Base-by-base conservation (phyloP, 768 basidiomycete genomes). In the Pleurotus citrinopileatus region DNA sequence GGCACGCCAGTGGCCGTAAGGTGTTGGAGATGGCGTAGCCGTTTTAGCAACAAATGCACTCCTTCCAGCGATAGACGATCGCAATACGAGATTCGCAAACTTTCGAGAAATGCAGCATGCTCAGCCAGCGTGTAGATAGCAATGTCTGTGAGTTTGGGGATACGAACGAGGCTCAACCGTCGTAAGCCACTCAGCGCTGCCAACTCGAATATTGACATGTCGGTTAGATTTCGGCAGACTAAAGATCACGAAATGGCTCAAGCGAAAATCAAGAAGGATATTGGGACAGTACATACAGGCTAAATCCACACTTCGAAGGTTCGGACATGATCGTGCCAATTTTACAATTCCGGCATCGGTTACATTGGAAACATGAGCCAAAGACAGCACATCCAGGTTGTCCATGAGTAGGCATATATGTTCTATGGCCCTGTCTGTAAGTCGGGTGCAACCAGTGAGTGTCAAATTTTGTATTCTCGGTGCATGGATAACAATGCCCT, bases 11-110 rank as follows among this genome's bases (percentile, higher is more conserved):
- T 92, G 42, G 86, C 79, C 45, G 84, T 86, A 36, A 98, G 77
- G 63, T 93, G 87, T 46, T 83, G 84, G 42, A 97, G 71, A 34
- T 73, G 73, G 38, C 70, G 70, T 19, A 87, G 75, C 52, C 77
- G 74, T 55, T 78, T 79, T 47, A 95, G 67, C 12, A 95, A 69
- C 44, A 81, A 75, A 57, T 91, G 87, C 27, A 93, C 71, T 7
- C 90, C 89, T 38, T 84, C 80, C 34, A 95, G 79, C 23, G 88
- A 84, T 52, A 98, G 71, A 53, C 83, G 78, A 60, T 87, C 86
- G 71, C 94, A 98, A 65, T 93, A 91, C 25, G 90, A 89, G 32
- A 98, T 70, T 63, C 97, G 88, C 44, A 96, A 76, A 22, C 91
- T 82, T 63, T 94, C 90, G 60, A 97, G 73, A 28, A 75, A 75